phyloP scores from a whole-genome alignment of 2,329 filamentous ascomycete genomes.

The Arachnopeziza araneosa region DNA sequence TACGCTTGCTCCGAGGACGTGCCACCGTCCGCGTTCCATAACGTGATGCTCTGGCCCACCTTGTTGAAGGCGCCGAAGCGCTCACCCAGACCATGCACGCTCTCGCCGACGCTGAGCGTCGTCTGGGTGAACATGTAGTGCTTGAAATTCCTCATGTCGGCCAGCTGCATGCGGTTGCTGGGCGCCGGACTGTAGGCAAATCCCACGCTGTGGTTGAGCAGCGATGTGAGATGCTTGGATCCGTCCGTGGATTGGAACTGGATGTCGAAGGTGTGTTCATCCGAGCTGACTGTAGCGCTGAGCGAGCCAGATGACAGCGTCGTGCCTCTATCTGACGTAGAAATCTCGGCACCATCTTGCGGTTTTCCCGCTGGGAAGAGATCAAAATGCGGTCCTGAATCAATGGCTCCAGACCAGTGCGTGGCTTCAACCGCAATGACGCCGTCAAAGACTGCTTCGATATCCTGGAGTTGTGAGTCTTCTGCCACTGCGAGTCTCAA shows the following conservation, averaged over 20 bases:
- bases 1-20: slow-evolving; percentile 67
- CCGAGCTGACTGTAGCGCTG: slow-evolving; percentile 44
- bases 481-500: too few species aligned
- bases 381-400: slow-evolving; percentile 51
- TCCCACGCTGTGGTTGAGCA: slow-evolving; percentile 50
- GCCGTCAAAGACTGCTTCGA: slow-evolving; percentile 52
- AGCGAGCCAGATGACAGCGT: slow-evolving; percentile 47
- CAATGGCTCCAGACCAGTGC: slow-evolving; percentile 49
- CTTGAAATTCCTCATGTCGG: slow-evolving; percentile 46
- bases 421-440: slow-evolving; percentile 55
- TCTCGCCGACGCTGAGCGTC: slow-evolving; percentile 53
- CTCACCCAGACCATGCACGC: slow-evolving; percentile 69
- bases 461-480: slow-evolving; percentile 35
- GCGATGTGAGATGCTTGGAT: slow-evolving; percentile 45
- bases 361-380: slow-evolving; percentile 50
- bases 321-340: slow-evolving; percentile 39
- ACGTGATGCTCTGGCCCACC: slow-evolving; percentile 62
- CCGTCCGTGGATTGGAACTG: slow-evolving; percentile 46
- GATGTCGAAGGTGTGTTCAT: slow-evolving; percentile 48
- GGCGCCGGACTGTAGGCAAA: slow-evolving; percentile 51
- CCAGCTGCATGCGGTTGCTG: slow-evolving; percentile 46
- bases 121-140: slow-evolving; percentile 55
- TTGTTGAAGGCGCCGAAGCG: slow-evolving; percentile 73
- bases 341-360: slow-evolving; percentile 33
- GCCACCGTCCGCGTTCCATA: slow-evolving; percentile 61